Evolutionary conservation across 2,329 filamentous ascomycete species (phyloP).

Genomic region (Beauveria asiatica): DNA sequence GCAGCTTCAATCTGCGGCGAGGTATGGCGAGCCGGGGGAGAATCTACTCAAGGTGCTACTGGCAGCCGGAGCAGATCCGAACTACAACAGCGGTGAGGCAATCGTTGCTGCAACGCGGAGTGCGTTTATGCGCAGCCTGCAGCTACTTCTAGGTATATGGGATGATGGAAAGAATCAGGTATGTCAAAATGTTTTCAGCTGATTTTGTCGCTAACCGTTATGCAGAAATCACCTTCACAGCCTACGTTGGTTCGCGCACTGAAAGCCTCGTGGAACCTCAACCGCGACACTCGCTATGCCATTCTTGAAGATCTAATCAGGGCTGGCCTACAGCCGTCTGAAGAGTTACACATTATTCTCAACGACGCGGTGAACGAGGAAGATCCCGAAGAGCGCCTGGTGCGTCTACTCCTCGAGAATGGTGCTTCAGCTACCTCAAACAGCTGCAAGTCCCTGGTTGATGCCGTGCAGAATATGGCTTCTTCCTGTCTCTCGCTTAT

Average conservation of each 20-base stretch:
- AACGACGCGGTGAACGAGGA: slow-evolving; percentile 46
- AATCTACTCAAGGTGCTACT: slow-evolving; percentile 43
- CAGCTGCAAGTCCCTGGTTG: slow-evolving; percentile 43
- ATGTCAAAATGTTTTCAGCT: slow-evolving; percentile 14
- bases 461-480: slow-evolving; percentile 34
- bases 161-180: slow-evolving; percentile 33
- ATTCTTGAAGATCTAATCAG: slow-evolving; percentile 43
- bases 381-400: slow-evolving; percentile 36
- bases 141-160: slow-evolving; percentile 42
- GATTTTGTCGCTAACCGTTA: slow-evolving; percentile 3
- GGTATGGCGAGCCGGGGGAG: slow-evolving; percentile 41
- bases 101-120: slow-evolving; percentile 46
- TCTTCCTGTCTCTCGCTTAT: slow-evolving; percentile 33
- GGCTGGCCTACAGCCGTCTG: slow-evolving; percentile 38
- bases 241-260: slow-evolving; percentile 41
- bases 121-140: slow-evolving; percentile 40
- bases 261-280: slow-evolving; percentile 45
- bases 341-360: slow-evolving; percentile 42
- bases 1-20: slow-evolving; percentile 44
- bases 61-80: slow-evolving; percentile 43
- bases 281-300: slow-evolving; percentile 37
- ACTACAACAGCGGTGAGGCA: slow-evolving; percentile 46
- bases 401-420: slow-evolving; percentile 39
- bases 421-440: slow-evolving; percentile 45
- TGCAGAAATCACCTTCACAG: slow-evolving; percentile 37